Conservation (phyloP, 1,284 basidiomycete genomes). For the Cutaneotrichosporon cutaneum region DNA sequence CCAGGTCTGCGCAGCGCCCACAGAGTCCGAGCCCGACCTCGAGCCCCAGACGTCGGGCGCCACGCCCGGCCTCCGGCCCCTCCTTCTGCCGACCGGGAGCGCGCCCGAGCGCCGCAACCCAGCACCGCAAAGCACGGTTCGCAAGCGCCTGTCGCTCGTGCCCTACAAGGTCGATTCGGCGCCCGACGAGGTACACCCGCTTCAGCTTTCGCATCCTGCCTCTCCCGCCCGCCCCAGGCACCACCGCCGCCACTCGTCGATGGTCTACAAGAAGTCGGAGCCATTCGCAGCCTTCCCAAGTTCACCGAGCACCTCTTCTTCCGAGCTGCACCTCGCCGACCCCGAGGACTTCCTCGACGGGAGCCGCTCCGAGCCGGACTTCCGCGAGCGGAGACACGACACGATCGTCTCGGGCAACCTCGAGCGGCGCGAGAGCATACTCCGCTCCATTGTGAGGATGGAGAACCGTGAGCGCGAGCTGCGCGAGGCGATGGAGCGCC, state of each 20-base stretch:
- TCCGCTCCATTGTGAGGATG: slow-evolving; percentile 2
- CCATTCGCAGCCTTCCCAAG: background rate
- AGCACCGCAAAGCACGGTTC: slow-evolving; percentile 2
- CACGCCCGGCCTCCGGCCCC: background rate
- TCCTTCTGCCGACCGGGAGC: background rate
- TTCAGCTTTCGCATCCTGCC: background rate
- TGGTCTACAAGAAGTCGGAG: background rate
- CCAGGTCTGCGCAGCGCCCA: background rate
- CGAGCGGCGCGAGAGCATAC: slow-evolving; percentile 1
- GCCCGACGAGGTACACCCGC: background rate
- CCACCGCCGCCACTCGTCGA: slow-evolving; percentile 5
- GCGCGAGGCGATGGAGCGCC: slow-evolving; percentile 1
- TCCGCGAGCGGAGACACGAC: slow-evolving; percentile 1
- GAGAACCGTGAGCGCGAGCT: slow-evolving; percentile 2
- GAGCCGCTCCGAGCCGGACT: background rate
- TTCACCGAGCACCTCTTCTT: background rate
- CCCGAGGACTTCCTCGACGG: background rate
- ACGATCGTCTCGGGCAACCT: background rate
- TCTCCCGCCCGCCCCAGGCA: background rate
- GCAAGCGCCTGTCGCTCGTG: background rate
- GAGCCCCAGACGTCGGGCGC: background rate
- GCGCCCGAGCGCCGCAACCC: background rate
- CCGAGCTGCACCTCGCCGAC: background rate
- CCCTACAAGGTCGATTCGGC: slow-evolving; percentile 1
- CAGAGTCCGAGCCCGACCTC: background rate